phyloP scores from a whole-genome alignment of 768 basidiomycete species.

The Amanita fuliginea region DNA sequence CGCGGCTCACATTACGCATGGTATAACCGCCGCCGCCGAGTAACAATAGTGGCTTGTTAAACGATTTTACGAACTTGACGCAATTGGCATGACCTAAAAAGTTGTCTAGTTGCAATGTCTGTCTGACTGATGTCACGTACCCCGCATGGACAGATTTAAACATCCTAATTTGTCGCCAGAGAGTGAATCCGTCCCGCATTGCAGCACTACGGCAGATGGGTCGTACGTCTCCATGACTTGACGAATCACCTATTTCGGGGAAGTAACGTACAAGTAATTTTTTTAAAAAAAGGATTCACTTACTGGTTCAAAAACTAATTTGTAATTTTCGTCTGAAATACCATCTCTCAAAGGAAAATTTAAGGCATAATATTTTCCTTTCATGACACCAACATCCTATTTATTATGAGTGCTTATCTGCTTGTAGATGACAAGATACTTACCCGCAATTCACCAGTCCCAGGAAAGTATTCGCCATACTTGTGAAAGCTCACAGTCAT shows the following conservation, averaged over 20 bases:
- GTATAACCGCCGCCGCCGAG: constrained; percentile 98
- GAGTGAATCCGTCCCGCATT: constrained; percentile 95
- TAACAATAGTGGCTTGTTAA: constrained; percentile 86
- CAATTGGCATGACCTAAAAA: constrained; percentile 86
- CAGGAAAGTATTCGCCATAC: constrained; percentile 98
- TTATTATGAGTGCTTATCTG: constrained; percentile 7
- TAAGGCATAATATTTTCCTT: constrained; percentile 88
- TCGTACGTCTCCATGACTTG: constrained; percentile 93
- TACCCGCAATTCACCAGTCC: constrained; percentile 93
- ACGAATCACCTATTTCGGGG: constrained; percentile 59
- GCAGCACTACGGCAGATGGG: constrained; percentile 90
- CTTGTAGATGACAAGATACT: constrained; percentile 14
- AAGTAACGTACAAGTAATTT: not conserved
- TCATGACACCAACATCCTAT: constrained; percentile 86
- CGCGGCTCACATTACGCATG: constrained; percentile 92
- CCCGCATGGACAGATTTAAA: constrained; percentile 93
- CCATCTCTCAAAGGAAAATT: constrained; percentile 96
- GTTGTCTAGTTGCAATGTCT: not conserved
- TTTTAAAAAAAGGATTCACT: constrained; percentile 18
- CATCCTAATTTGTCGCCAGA: constrained; percentile 95
- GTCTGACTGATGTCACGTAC: constrained; percentile 22
- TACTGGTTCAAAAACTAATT: constrained; percentile 91
- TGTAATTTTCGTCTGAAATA: constrained; percentile 90
- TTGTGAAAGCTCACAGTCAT: constrained; percentile 99
- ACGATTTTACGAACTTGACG: constrained; percentile 93